Evolutionary conservation across 2,329 filamentous ascomycete species (phyloP).

Genomic region (Ceratocystis variospora): DNA sequence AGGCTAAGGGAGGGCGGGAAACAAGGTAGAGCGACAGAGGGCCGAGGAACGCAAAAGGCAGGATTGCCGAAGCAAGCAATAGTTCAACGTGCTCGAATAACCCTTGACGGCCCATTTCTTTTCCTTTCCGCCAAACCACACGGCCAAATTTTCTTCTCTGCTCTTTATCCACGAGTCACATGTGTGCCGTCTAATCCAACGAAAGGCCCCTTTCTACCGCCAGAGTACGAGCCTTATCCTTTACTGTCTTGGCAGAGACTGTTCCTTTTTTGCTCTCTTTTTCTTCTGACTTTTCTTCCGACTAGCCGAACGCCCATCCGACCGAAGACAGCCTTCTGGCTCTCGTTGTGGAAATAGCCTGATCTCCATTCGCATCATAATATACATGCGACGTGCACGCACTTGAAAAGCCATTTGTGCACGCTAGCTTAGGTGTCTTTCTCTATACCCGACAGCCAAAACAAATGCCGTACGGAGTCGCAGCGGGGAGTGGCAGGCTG

Average conservation of each 20-base stretch:
- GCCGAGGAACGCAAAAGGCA: neutral
- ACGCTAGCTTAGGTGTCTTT: neutral
- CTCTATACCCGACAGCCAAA: neutral
- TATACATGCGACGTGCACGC: neutral
- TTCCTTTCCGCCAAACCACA: too few relatives aligned
- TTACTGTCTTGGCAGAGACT: neutral
- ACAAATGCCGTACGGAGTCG: slow-evolving; percentile 16
- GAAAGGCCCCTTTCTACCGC: too few relatives aligned
- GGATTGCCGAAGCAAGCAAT: neutral
- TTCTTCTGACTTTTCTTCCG: neutral
- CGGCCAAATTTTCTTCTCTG: neutral
- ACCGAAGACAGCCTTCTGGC: neutral
- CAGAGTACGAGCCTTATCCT: neutral
- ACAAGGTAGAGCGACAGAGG: too few relatives aligned
- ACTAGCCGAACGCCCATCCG: slow-evolving; percentile 9
- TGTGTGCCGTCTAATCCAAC: neutral
- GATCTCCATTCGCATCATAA: neutral
- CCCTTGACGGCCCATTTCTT: too few relatives aligned
- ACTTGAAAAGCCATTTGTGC: neutral
- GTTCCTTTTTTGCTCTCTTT: neutral
- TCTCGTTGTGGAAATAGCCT: neutral
- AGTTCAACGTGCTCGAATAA: neutral
- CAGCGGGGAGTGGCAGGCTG: slow-evolving; percentile 13
- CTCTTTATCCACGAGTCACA: neutral
- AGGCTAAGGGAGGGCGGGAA: too few relatives aligned